phyloP scores from a whole-genome alignment of 2,329 filamentous ascomycete species.

The Fusarium sp. region DNA sequence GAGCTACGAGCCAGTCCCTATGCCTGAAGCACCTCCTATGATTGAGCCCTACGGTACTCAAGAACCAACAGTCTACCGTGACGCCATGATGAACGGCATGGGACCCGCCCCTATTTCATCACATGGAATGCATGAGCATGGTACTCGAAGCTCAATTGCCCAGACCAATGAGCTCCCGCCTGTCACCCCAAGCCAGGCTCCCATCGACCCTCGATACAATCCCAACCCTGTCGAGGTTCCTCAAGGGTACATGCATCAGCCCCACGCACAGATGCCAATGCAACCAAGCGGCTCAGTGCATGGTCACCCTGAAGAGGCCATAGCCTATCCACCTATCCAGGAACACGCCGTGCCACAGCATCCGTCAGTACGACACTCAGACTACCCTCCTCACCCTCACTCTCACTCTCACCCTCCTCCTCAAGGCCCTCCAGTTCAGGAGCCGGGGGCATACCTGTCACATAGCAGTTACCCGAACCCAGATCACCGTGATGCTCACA shows the following conservation, averaged over 20 bases:
- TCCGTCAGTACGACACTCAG: conserved; percentile 42
- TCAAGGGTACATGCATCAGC: conserved; percentile 41
- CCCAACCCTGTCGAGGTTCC: conserved; percentile 40
- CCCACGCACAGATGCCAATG: conserved; percentile 40
- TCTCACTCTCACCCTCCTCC: conserved; percentile 36
- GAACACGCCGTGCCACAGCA: conserved; percentile 43
- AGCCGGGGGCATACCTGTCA: conserved; percentile 45
- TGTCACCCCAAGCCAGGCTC: conserved; percentile 35
- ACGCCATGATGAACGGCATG: conserved; percentile 12
- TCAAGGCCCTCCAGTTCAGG: conserved; percentile 37
- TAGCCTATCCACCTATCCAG: conserved; percentile 44
- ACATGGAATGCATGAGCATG: conserved; percentile 28
- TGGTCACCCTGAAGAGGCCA: conserved; percentile 35
- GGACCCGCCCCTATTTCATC: conserved; percentile 1
- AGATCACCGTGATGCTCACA: conserved; percentile 46
- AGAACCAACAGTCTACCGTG: conserved; percentile 25
- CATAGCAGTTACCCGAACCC: conserved; percentile 45
- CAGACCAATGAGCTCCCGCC: conserved; percentile 40
- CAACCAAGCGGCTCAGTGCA: conserved; percentile 40
- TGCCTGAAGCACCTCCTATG: conserved; percentile 17
- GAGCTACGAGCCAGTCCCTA: conserved; percentile 17
- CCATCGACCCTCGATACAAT: conserved; percentile 41
- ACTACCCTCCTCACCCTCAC: conserved; percentile 42
- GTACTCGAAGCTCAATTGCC: conserved; percentile 37
- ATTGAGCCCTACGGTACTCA: conserved; percentile 8